Evolutionary conservation across 768 basidiomycete genomes (phyloP), one percentile per base, ranked within the genome.

Genomic region (Phaffia tasmanica): DNA sequence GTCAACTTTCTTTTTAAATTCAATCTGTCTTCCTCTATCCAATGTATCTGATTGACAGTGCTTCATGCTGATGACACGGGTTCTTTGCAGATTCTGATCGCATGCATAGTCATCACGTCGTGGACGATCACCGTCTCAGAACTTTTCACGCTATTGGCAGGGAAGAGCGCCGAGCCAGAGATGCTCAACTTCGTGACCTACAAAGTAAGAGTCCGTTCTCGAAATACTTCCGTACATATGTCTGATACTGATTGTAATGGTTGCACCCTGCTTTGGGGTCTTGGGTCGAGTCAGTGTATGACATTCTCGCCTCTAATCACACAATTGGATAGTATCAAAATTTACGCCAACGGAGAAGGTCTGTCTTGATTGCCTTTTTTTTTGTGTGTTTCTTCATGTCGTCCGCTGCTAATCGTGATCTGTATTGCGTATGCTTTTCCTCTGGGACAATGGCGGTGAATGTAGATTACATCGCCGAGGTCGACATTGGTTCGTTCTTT

Each of bases 401-500:
- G 32, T 67, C n/a, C 47, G 27, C 23, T 62, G n/a, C n/a, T n/a
- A n/a, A n/a, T n/a, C n/a, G n/a, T 25, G 61, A 64, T 65, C 58
- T 42, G 66, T 70, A 42, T 69, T 65, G 35, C 47, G 35, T 57
- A 27, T 19, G 3, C 63, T 57, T 49, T 49, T 16, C 56, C 67
- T 74, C 74, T 21, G 78, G 78, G 18, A 76, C 76, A 42, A 42
- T 11, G 35, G 35, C 35, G 35, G 11, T 5, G 11, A 42, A 42
- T 42, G 11, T 42, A 0, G 65, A 89, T 67, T 94, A 91, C 74
- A 88, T 92, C 73, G 92, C 97, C 55, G 95, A 98, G 76, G 81
- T 98, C 18, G 95, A 99, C 75, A 83, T 97, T 56, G 93, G 97
- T 53, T 88, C 97, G 86, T 82, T 85, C 68, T 86, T 86, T 5